A percentile compares a stretch with the other conserved stretches of the same genome.
These are phyloP conservation scores for Sabuloglossum arenarium DNA, from an alignment of 495 filamentous ascomycete genomes.

Conservation along the genomic window DNA sequence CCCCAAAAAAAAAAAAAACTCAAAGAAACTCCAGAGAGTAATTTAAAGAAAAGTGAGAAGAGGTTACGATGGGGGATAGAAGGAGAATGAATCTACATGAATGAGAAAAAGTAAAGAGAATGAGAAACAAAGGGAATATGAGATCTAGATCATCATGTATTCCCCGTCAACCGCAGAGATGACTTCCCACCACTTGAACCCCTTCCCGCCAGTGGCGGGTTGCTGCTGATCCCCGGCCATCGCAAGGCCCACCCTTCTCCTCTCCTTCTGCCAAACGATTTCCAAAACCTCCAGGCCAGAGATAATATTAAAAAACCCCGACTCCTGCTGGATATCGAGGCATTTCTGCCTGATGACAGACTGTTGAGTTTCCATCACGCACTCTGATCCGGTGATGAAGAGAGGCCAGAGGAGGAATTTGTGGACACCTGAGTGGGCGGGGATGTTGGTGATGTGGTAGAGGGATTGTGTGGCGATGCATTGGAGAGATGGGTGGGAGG, in stretches of 20 bases:
- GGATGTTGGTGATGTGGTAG: constrained; percentile 58
- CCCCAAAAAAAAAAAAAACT: no score
- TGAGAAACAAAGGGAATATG: background rate
- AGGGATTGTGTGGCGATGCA: constrained; percentile 61
- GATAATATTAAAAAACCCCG: constrained; percentile 82
- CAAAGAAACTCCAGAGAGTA: background rate
- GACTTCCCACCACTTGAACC: constrained; percentile 57
- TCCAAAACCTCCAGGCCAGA: constrained; percentile 72
- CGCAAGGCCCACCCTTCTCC: constrained; percentile 4
- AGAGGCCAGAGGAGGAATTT: constrained; percentile 91
- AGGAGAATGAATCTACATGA: background rate
- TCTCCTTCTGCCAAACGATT: constrained; percentile 46
- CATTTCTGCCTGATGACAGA: constrained; percentile 58
- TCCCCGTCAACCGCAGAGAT: constrained; percentile 65
- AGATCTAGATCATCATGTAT: constrained; percentile 57
- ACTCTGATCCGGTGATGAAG: constrained; percentile 80
- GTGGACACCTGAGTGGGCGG: constrained; percentile 40
- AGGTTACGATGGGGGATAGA: no score
- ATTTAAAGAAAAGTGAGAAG: no score
- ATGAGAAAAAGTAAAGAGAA: background rate
- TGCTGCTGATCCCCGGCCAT: constrained; percentile 6
- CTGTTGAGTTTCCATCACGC: constrained; percentile 63
- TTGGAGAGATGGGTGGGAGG: constrained; percentile 60
- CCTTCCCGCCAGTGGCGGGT: constrained; percentile 15
- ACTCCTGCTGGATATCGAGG: constrained; percentile 66